Evolutionary conservation across 129 eudicot genomes (phyloP).

Genomic region (Centrapalus pauciflorus): DNA sequence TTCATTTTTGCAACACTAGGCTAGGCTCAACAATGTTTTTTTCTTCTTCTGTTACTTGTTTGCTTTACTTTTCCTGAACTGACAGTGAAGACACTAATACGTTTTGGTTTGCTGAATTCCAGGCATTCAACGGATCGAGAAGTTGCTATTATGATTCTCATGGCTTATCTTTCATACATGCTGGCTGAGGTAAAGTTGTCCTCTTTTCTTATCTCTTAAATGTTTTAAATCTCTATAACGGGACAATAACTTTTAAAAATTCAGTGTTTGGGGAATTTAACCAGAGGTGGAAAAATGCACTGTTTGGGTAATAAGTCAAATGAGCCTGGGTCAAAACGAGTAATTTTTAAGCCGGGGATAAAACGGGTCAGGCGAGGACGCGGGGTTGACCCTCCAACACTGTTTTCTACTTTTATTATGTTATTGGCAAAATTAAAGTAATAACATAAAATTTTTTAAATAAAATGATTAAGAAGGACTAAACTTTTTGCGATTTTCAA

Average conservation of each 20-base stretch:
- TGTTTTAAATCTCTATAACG: neutral
- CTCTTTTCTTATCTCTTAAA: neutral
- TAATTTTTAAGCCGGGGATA: too few relatives aligned
- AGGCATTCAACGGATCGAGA: constrained; percentile 87
- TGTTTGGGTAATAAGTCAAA: too few relatives aligned
- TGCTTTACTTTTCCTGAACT: neutral
- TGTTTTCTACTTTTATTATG: too few relatives aligned
- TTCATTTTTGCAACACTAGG: neutral
- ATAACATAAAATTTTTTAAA: too few relatives aligned
- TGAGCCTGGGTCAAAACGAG: too few relatives aligned
- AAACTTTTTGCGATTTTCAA: too few relatives aligned
- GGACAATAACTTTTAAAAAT: neutral
- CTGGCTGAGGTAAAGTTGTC: constrained; percentile 58
- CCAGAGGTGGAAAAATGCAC: neutral
- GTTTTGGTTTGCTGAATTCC: constrained; percentile 15
- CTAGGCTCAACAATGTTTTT: too few relatives aligned
- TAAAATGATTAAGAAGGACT: too few relatives aligned
- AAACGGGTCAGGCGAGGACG: too few relatives aligned
- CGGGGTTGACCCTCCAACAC: too few relatives aligned
- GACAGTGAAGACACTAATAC: neutral
- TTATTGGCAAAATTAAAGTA: too few relatives aligned
- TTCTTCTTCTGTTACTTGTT: neutral
- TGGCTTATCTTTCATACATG: constrained; percentile 77
- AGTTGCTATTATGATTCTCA: constrained; percentile 78
- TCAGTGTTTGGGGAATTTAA: neutral